Percentiles rank a stretch among this genome's conserved stretches.
These are phyloP conservation scores for Madurella fahalii DNA, from an alignment of 2,329 filamentous ascomycete species.

Conservation along the genomic window DNA sequence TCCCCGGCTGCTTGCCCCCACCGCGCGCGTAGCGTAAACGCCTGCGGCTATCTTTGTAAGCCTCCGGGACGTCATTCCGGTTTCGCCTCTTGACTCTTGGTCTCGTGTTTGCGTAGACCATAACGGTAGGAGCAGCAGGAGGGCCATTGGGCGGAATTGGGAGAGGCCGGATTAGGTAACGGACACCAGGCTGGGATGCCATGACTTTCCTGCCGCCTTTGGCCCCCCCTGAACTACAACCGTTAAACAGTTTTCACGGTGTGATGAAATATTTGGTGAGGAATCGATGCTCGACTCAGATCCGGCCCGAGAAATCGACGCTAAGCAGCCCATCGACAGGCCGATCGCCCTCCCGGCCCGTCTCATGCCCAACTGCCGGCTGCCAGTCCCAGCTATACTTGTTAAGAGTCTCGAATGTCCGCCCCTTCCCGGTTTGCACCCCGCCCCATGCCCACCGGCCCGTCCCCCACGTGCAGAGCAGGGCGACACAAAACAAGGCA, in stretches of 20 bases:
- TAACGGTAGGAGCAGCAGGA: too few relatives aligned
- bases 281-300: not conserved
- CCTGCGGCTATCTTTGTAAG: not conserved
- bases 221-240: too few relatives aligned
- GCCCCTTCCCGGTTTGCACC: not conserved
- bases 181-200: too few relatives aligned
- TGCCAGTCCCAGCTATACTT: not conserved
- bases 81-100: not conserved
- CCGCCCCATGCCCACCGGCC: not conserved
- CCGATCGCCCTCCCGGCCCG: not conserved
- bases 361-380: not conserved
- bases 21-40: not conserved
- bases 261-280: not conserved
- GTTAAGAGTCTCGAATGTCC: not conserved
- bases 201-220: too few relatives aligned
- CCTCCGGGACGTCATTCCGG: not conserved
- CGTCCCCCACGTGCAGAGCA: slow-evolving; percentile 10
- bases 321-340: not conserved
- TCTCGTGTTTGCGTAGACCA: too few relatives aligned
- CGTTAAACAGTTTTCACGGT: not conserved
- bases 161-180: too few relatives aligned
- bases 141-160: too few relatives aligned
- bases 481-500: slow-evolving; percentile 8
- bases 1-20: slow-evolving; percentile 2
- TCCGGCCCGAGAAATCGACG: not conserved